Conservation (phyloP, 225 moss, liverwort and hornwort species). For the Pleurozium schreberi region DNA sequence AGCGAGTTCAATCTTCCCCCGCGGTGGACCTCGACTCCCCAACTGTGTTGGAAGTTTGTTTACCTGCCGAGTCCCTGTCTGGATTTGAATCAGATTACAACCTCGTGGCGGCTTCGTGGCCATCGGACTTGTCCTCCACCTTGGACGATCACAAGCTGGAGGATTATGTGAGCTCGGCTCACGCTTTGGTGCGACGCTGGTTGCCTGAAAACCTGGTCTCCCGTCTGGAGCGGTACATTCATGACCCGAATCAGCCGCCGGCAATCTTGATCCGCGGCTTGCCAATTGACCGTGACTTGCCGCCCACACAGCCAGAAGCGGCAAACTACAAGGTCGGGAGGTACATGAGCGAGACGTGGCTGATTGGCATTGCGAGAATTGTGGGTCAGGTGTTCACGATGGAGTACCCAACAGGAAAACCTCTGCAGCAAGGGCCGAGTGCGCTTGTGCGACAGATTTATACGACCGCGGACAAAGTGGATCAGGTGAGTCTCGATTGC, state of each 20-base stretch:
- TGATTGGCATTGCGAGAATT: constrained; percentile 20
- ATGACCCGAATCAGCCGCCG: constrained; percentile 9
- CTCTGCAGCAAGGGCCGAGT: not conserved
- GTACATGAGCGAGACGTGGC: constrained; percentile 35
- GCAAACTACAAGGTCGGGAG: not conserved
- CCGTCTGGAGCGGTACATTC: not conserved
- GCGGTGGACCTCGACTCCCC: not conserved
- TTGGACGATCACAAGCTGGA: constrained; percentile 13
- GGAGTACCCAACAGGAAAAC: not conserved
- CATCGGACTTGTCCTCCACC: constrained; percentile 3
- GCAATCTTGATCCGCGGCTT: constrained; percentile 11
- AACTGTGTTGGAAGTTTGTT: not conserved
- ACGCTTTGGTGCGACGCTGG: constrained; percentile 24
- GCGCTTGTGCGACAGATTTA: constrained; percentile 6
- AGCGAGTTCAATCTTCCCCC: not conserved
- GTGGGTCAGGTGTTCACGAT: constrained; percentile 19
- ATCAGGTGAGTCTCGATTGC: not conserved
- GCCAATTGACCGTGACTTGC: constrained; percentile 20
- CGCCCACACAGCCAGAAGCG: not conserved
- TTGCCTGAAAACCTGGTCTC: not conserved
- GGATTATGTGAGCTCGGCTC: constrained; percentile 19
- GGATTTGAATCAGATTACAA: constrained; percentile 15
- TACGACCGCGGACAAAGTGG: not conserved
- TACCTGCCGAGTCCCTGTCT: not conserved
- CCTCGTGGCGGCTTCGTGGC: constrained; percentile 3